Evolutionary conservation across 805 yeast species (phyloP).

Genomic region (Candida incommunis): DNA sequence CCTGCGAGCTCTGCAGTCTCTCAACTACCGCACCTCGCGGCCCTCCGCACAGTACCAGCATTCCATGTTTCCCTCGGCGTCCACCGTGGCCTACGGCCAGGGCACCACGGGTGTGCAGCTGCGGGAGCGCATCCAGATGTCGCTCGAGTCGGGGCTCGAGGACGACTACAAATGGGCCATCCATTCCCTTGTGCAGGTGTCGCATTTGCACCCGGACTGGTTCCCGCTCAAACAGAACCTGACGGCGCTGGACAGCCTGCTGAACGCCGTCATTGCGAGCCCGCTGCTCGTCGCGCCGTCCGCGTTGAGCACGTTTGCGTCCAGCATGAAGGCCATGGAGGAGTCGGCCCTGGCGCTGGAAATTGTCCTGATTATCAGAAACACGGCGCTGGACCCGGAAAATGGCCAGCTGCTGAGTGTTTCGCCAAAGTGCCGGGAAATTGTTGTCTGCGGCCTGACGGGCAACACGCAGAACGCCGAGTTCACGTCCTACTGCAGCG

Average conservation of each 20-base stretch:
- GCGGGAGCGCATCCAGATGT: slow-evolving; percentile 52
- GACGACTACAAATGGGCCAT: slow-evolving; percentile 65
- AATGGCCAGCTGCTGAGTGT: slow-evolving; percentile 68
- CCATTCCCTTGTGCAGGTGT: slow-evolving; percentile 31
- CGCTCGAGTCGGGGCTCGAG: slow-evolving; percentile 48
- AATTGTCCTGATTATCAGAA: slow-evolving; percentile 52
- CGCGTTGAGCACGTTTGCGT: slow-evolving; percentile 1
- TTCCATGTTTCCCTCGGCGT: slow-evolving; percentile 2
- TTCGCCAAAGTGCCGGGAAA: slow-evolving; percentile 32
- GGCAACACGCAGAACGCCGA: slow-evolving; percentile 11
- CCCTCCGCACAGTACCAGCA: slow-evolving; percentile 3
- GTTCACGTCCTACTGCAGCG: slow-evolving; percentile 42
- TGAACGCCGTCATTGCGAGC: slow-evolving; percentile 4
- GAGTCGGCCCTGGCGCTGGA: slow-evolving; percentile 6
- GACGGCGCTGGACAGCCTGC: slow-evolving; percentile 4
- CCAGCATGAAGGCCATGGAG: slow-evolving; percentile 6
- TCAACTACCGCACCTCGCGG: slow-evolving; percentile 11
- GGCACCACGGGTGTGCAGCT: slow-evolving; percentile 47
- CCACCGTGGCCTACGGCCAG: slow-evolving; percentile 8
- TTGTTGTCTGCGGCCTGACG: slow-evolving; percentile 25
- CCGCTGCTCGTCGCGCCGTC: slow-evolving; percentile 6
- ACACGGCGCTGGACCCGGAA: slow-evolving; percentile 67
- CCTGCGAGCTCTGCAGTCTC: slow-evolving; percentile 17
- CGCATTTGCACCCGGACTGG: slow-evolving; percentile 36
- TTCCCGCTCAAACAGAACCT: slow-evolving; percentile 29